Evolutionary conservation across 768 basidiomycete species (phyloP).

Genomic region (Cantharellus cinnabarinus): DNA sequence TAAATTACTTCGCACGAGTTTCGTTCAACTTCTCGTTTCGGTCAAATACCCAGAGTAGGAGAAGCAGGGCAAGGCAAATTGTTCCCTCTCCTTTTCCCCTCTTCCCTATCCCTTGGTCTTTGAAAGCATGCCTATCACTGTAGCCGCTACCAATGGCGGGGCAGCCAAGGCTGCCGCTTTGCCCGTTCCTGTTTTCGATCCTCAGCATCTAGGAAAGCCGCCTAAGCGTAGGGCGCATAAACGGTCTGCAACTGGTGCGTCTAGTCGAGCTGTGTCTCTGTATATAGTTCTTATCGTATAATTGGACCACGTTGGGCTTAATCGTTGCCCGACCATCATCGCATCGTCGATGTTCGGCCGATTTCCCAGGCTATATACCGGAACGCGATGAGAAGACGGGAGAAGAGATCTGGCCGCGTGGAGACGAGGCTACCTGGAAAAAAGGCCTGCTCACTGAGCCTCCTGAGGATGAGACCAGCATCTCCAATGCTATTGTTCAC

Average conservation of each 20-base stretch:
- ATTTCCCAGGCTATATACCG: conserved; percentile 43
- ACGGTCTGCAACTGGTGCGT: conserved; percentile 26
- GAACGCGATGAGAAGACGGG: conserved; percentile 47
- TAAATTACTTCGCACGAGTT: no score
- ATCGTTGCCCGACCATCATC: no score
- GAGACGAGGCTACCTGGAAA: conserved; percentile 30
- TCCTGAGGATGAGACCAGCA: conserved; percentile 31
- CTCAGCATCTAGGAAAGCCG: conserved; percentile 43
- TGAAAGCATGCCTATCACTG: no score
- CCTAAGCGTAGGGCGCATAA: conserved; percentile 33
- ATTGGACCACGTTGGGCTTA: no score
- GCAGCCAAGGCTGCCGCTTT: not conserved
- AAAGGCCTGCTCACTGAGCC: conserved; percentile 7
- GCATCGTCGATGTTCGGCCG: not conserved
- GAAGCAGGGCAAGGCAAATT: no score
- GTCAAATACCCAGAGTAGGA: no score
- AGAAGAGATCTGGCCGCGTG: conserved; percentile 70
- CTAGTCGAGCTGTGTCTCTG: not conserved
- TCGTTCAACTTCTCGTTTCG: no score
- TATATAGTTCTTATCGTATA: not conserved
- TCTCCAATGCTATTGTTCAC: conserved; percentile 57
- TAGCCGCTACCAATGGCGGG: no score
- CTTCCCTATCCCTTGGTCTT: no score
- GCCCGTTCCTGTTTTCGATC: conserved; percentile 22
- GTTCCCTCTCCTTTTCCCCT: no score